Percentiles rank a stretch among this genome's conserved stretches.
These are phyloP conservation scores for Dentipellis sp. DNA, from an alignment of 768 basidiomycete genomes.

Conservation along the genomic window DNA sequence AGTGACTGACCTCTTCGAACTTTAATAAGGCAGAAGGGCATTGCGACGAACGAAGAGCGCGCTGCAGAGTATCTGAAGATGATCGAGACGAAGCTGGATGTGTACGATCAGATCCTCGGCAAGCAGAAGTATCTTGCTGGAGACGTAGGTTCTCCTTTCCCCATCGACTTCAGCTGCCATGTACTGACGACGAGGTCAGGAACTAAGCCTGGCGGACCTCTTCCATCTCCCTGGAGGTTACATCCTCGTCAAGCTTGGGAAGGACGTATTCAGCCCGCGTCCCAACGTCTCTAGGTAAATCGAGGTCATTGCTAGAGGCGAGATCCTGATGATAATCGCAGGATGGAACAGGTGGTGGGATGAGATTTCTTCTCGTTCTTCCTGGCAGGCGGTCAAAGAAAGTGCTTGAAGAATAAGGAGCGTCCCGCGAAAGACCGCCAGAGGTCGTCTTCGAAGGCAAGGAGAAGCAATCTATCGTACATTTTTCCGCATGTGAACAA, in stretches of 20 bases:
- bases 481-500: too few relatives aligned
- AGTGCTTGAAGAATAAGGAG: too few relatives aligned
- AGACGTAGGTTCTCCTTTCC: constrained; percentile 20
- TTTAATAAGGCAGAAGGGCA: too few relatives aligned
- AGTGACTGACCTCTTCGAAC: too few relatives aligned
- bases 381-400: constrained; percentile 39
- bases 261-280: constrained; percentile 23
- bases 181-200: constrained; percentile 14
- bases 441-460: too few relatives aligned
- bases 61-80: constrained; percentile 19
- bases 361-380: constrained; percentile 33
- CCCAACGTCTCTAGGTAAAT: constrained; percentile 37
- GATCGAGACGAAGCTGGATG: constrained; percentile 37
- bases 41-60: constrained; percentile 11
- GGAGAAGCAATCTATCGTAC: too few relatives aligned
- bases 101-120: constrained; percentile 46
- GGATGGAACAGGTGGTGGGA: constrained; percentile 37
- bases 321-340: neutral
- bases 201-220: constrained; percentile 47
- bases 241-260: constrained; percentile 16
- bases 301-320: neutral
- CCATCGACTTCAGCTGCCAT: neutral
- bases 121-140: constrained; percentile 45
- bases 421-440: too few relatives aligned
- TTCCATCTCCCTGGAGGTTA: constrained; percentile 43